Conservation (phyloP, 1,284 basidiomycete species). For the Mycena sp. region DNA sequence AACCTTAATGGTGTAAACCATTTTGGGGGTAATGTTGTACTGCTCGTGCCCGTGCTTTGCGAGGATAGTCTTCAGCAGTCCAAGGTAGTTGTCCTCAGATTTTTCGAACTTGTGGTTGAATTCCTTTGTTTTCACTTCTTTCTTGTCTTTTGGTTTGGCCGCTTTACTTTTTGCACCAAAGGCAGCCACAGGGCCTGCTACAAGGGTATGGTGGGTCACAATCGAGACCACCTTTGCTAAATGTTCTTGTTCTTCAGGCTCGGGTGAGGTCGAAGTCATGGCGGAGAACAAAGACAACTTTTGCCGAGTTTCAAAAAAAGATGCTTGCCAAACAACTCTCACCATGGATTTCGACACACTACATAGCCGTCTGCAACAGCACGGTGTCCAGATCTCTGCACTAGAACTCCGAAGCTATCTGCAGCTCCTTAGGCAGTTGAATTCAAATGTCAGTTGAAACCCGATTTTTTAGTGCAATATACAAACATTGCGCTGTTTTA, state of each 20-base stretch:
- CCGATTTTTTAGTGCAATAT: too few species aligned
- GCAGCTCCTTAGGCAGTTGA: too few species aligned
- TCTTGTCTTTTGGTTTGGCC: too few species aligned
- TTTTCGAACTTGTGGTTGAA: background rate
- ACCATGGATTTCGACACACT: background rate
- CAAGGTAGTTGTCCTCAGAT: too few species aligned
- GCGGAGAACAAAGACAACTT: background rate
- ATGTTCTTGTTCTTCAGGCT: background rate
- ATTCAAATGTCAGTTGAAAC: too few species aligned
- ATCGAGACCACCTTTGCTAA: background rate
- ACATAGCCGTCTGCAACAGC: background rate
- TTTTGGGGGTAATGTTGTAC: too few species aligned
- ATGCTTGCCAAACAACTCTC: background rate
- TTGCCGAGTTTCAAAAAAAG: background rate
- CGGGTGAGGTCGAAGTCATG: background rate
- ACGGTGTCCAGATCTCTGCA: background rate
- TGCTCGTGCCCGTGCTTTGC: too few species aligned
- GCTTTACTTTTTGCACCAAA: background rate
- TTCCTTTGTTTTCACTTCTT: too few species aligned
- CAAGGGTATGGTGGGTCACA: background rate
- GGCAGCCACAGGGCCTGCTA: background rate
- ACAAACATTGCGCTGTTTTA: too few species aligned
- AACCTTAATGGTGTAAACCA: too few species aligned
- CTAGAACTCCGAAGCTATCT: too few species aligned
- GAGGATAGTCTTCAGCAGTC: too few species aligned